A percentile compares a stretch with the other conserved stretches of the same genome.
These are phyloP conservation scores for Lentithecium fluviatile DNA, from an alignment of 495 filamentous ascomycete species.

Conservation along the genomic window DNA sequence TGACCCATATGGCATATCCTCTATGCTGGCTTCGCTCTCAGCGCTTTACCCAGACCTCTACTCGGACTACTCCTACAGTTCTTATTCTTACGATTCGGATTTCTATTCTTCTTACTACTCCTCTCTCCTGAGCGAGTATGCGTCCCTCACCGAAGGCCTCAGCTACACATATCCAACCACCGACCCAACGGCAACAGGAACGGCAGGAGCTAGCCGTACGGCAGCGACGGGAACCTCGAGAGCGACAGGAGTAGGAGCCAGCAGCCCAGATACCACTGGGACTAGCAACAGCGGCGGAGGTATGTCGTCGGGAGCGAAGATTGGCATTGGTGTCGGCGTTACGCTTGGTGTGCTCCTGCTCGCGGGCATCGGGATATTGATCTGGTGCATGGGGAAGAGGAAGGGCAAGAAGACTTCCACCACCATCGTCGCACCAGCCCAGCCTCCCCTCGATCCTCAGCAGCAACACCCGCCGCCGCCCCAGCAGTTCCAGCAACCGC, in stretches of 20 bases:
- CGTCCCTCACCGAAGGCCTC: not conserved
- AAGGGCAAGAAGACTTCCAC: conserved; percentile 18
- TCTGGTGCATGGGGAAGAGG: conserved; percentile 14
- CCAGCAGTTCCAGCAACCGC: conserved; percentile 4
- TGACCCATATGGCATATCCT: not conserved
- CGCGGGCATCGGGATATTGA: conserved; percentile 10
- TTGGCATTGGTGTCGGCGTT: conserved; percentile 27
- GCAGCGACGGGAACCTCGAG: not conserved
- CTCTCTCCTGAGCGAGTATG: not conserved
- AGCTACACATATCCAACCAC: not conserved
- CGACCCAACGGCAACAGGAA: not conserved
- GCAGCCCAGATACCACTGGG: not conserved
- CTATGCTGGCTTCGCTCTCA: conserved; percentile 1
- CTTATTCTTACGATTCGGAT: conserved; percentile 5
- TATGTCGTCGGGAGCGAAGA: conserved; percentile 22
- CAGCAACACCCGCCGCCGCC: not conserved
- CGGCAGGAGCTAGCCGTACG: not conserved
- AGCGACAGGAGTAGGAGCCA: not conserved
- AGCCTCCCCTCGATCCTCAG: not conserved
- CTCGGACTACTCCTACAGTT: not conserved
- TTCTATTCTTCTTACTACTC: conserved; percentile 3
- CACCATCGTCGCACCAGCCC: conserved; percentile 12
- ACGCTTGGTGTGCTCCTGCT: conserved; percentile 14
- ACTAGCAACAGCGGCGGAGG: conserved; percentile 13
- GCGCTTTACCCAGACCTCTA: conserved; percentile 16